Evolutionary conservation across 2,329 filamentous ascomycete species (phyloP).

Genomic region (Volutella citrinella): DNA sequence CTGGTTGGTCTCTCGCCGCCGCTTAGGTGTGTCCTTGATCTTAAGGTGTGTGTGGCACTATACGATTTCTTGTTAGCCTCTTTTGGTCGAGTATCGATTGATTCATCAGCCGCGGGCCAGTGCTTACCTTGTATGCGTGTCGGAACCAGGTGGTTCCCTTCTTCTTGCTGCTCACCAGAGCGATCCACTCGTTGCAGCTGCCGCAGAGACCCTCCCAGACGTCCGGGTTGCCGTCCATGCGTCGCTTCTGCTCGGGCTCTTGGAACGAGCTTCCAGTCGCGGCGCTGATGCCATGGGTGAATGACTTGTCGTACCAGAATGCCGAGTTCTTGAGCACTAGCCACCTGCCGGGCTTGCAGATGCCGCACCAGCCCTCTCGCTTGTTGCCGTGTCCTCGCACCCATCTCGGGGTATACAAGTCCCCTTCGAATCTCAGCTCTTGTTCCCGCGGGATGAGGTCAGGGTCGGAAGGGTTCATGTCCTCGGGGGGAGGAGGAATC

Average conservation of each 20-base stretch:
- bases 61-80: constrained; percentile 18
- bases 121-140: constrained; percentile 77
- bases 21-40: constrained; percentile 68
- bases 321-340: constrained; percentile 86
- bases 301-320: constrained; percentile 92
- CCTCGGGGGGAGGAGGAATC: constrained; percentile 69
- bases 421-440: constrained; percentile 73
- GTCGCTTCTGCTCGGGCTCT: constrained; percentile 69
- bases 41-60: constrained; percentile 71
- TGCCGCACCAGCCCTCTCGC: constrained; percentile 85
- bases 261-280: constrained; percentile 77
- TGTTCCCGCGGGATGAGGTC: constrained; percentile 77
- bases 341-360: constrained; percentile 84
- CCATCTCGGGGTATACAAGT: constrained; percentile 81
- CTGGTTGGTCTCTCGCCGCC: constrained; percentile 61
- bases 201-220: constrained; percentile 79
- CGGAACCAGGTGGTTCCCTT: constrained; percentile 92
- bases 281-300: constrained; percentile 82
- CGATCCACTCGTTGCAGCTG: constrained; percentile 77
- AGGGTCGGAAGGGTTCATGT: constrained; percentile 76
- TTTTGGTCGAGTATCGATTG: no score
- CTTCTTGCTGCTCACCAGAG: constrained; percentile 81
- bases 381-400: constrained; percentile 84
- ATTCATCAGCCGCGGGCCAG: background rate
- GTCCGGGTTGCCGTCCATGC: constrained; percentile 77